These are phyloP conservation scores for Fragilariopsis cylindrus DNA, from an alignment of 108 stramenopile species.

Conservation along the genomic window DNA sequence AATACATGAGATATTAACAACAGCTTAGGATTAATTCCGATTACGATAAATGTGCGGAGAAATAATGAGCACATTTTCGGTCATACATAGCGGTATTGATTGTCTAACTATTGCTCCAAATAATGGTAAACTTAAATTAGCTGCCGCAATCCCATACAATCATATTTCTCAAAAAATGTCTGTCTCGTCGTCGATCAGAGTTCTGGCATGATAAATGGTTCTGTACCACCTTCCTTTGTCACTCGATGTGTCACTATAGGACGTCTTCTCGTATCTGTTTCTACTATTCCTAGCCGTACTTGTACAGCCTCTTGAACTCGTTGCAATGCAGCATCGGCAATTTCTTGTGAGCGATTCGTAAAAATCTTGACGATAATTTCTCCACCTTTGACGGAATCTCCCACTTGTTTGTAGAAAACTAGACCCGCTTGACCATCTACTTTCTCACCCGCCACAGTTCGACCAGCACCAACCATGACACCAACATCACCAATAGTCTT, in stretches of 20 bases:
- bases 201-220: constrained; percentile 2
- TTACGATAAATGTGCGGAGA: too few species aligned
- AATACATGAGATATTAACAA: neutral
- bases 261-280: neutral
- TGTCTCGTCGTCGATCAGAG: neutral
- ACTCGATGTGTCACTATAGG: constrained; percentile 14
- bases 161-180: neutral
- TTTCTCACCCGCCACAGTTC: constrained; percentile 49
- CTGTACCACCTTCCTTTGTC: constrained; percentile 4
- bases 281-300: neutral
- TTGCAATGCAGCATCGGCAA: neutral
- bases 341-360: constrained; percentile 17
- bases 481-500: constrained; percentile 51
- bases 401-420: constrained; percentile 51
- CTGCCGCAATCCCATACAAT: neutral
- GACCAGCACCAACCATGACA: constrained; percentile 75
- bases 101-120: neutral
- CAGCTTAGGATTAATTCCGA: neutral
- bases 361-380: constrained; percentile 42
- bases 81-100: too few species aligned
- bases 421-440: constrained; percentile 73
- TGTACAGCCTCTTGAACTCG: neutral
- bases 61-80: too few species aligned
- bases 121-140: neutral
- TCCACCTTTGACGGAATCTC: constrained; percentile 50